A percentile compares a stretch with the other conserved stretches of the same genome.
These are phyloP conservation scores for Triticum dicoccoides DNA, from an alignment of 176 grass and related monocot genomes.

Conservation along the genomic window DNA sequence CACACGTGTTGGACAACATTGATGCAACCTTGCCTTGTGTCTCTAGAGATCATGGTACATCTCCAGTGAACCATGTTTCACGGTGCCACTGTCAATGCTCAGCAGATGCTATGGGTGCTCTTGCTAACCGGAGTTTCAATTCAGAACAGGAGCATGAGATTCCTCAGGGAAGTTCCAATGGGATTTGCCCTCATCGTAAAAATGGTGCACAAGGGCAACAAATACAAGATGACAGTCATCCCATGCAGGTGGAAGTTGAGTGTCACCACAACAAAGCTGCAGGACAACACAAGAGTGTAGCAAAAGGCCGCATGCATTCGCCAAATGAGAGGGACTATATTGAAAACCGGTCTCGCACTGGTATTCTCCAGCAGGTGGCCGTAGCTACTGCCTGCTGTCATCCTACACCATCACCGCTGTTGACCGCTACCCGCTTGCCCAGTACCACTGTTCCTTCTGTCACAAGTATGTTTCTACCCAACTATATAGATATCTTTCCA, in stretches of 20 bases:
- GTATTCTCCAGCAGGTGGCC: not conserved
- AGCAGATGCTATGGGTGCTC: not conserved
- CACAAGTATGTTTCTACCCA: constrained; percentile 19
- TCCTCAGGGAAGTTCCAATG: constrained; percentile 5
- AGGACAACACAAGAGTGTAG: not conserved
- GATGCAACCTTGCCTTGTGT: not conserved
- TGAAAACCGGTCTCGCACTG: not conserved
- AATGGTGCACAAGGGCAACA: constrained; percentile 3
- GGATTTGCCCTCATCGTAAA: not conserved
- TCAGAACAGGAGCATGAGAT: constrained; percentile 16
- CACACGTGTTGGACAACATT: constrained; percentile 15
- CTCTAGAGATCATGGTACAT: constrained; percentile 15
- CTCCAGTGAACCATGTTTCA: not conserved
- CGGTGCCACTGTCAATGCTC: not conserved
- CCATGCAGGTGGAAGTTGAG: constrained; percentile 1
- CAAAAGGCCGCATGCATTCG: not conserved
- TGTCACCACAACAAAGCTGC: not conserved
- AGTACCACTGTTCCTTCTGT: constrained; percentile 9
- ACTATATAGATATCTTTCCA: constrained; percentile 12
- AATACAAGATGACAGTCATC: not conserved
- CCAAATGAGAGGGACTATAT: not conserved
- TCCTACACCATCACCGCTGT: not conserved
- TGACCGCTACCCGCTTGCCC: not conserved
- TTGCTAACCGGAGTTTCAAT: not conserved
- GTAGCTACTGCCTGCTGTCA: not conserved